Base-by-base conservation (phyloP, 805 yeast species). In the Candida glaebosa region DNA sequence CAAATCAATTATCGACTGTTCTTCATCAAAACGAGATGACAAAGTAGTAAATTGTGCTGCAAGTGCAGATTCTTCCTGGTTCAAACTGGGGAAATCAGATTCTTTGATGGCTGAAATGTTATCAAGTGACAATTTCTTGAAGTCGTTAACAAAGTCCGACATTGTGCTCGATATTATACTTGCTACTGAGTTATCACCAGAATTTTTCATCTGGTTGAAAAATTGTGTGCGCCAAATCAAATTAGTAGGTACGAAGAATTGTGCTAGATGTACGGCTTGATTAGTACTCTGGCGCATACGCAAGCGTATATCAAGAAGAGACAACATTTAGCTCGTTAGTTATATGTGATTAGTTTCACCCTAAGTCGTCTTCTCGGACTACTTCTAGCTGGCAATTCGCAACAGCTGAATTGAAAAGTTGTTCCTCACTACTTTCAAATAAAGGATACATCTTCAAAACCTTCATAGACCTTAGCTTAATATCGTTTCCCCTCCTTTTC, bases 1-100 rank as follows among this genome's bases (percentile, higher is more conserved):
- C 53, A 93, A 76, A 42, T 78, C 50, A 35, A 43, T 49, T 46
- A 66, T 54, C 34, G 60, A 50, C 44, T 58, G 81, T 48, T 67
- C 74, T 9, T 9, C 5, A 43, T 54, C 58, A 40, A 86, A 65
- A 52, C 83, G 73, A 43, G 69, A 62, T n/a, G 90, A 73, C 39
- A 89, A 71, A 3, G 95, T 81, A 44, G 73, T 72, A 83, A 91
- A 86, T 66, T 90, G 96, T 25, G 89, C 76, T 48, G 77, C 73
- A 50, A 82, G 71, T 17, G 96, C 96, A 56, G 74, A 71, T 67
- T 83, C 85, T 42, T 74, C 78, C 31, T 53, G 50, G 33, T 63
- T 43, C 48, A 65, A 58, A 38, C 50, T 54, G 10, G 69, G 65
- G 42, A 65, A 63, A 16, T 41, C 31, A 15, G 57, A 14, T 8